Conservation (phyloP, 2,329 filamentous ascomycete genomes). For the Colletotrichum sp. region DNA sequence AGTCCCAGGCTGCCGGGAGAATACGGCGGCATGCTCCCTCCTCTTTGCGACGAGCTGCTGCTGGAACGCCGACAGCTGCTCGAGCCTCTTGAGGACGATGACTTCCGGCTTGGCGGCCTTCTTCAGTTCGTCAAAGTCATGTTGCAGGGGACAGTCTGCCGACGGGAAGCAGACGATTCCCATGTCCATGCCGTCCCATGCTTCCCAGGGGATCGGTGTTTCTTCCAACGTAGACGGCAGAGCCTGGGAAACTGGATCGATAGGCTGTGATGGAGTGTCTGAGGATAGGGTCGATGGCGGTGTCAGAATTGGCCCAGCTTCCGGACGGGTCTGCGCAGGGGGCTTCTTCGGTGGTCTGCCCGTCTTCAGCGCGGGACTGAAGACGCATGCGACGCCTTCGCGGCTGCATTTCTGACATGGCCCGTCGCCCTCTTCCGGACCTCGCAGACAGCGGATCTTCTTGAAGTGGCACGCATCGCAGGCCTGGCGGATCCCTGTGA, state of each 20-base stretch:
- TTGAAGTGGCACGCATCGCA: constrained; percentile 13
- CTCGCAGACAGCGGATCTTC: constrained; percentile 4
- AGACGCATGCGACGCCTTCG: neutral
- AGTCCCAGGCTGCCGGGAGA: neutral
- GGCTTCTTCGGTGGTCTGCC: constrained; percentile 3
- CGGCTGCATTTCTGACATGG: neutral
- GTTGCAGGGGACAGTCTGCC: neutral
- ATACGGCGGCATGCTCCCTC: neutral
- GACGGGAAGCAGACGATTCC: neutral
- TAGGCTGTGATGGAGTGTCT: neutral
- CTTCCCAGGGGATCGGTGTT: neutral
- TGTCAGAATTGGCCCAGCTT: neutral
- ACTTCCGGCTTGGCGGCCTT: neutral
- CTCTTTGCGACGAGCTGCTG: constrained; percentile 2
- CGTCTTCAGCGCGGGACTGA: constrained; percentile 10
- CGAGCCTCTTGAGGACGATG: neutral
- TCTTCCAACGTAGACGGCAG: neutral
- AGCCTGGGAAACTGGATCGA: neutral
- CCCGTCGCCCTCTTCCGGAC: neutral
- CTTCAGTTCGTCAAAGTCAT: neutral
- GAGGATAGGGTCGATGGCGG: neutral
- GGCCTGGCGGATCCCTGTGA: neutral
- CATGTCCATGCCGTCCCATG: neutral
- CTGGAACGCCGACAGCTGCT: neutral
- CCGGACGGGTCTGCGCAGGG: neutral